Base-by-base conservation (phyloP, 1,284 basidiomycete genomes). In the Cryptococcus hybrid region DNA sequence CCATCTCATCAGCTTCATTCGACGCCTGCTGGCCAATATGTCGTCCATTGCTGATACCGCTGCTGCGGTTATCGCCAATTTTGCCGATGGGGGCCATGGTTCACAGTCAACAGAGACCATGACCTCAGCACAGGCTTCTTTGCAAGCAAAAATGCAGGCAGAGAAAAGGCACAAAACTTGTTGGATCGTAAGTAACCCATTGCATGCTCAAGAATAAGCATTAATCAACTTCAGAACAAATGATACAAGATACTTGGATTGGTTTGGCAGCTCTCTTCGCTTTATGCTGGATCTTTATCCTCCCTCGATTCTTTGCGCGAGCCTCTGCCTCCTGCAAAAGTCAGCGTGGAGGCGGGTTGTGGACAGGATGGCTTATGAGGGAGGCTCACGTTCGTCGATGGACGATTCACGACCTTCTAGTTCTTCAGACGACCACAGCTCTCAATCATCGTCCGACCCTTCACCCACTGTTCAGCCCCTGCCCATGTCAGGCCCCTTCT, bases 401-500 rank as follows among this genome's bases (percentile, higher is more conserved):
- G 51, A 50, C 24, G 35, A 45, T 40, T 24, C 24, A 24, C 52
- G 37, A 35, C n/a, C 30, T n/a, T 2, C 44, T 58, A 12, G 52
- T 57, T 52, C 52, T 7, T 55, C 50, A 12, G 47, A 47, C 24
- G 52, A 55, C 37, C 44, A 45, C 11, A 51, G 44, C 43, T 49
- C 47, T n/a, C 54, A 53, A 30, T 18, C 58, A 8, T 6, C 24
- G 13, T 39, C 44, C 47, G 51, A 30, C 46, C 24, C 11, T 7
- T n/a, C 18, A 12, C 6, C 12, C n/a, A 50, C 50, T 37, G 39
- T 52, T 51, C 38, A 59, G 6, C 74, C 76, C 74, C 75, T 0
- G 67, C 70, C 0, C 71, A 76, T 54, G 57, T 73, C 42, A 52
- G 54, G 2, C 69, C 71, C 0, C 43, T 72, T 5, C 54, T 66